Conservation (phyloP, 306 rosid species). For the Mucuna pruriens region DNA sequence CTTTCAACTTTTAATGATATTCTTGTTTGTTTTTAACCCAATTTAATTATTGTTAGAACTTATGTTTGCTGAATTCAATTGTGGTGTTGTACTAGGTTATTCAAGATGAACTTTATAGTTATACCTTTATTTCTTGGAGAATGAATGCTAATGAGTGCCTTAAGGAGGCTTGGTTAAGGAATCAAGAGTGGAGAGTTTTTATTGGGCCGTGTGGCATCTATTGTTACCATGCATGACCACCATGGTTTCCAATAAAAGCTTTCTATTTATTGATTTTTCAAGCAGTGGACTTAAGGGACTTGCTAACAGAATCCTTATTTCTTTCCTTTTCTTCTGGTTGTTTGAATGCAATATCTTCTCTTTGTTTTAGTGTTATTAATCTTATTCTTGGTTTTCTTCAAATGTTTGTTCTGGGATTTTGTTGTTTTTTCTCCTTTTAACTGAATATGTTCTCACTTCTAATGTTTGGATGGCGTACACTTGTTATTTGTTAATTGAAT, state of each 20-base stretch:
- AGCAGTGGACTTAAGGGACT: background rate
- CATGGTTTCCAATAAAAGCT: background rate
- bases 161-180: background rate
- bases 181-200: background rate
- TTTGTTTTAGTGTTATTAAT: background rate
- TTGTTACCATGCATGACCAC: background rate
- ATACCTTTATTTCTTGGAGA: background rate
- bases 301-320: background rate
- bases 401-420: background rate
- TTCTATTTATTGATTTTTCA: background rate
- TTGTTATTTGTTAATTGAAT: background rate
- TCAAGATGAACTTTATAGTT: background rate
- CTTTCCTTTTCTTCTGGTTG: background rate
- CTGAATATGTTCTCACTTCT: background rate
- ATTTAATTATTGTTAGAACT: background rate
- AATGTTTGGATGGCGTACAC: background rate
- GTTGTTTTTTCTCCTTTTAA: background rate
- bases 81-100: background rate
- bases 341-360: conserved; percentile 9
- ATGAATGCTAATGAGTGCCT: background rate
- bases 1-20: background rate
- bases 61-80: conserved; percentile 1
- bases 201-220: background rate
- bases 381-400: background rate
- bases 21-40: background rate